These are phyloP conservation scores for Oryza rufipogon DNA, from an alignment of 176 grass and related monocot genomes.

Conservation along the genomic window DNA sequence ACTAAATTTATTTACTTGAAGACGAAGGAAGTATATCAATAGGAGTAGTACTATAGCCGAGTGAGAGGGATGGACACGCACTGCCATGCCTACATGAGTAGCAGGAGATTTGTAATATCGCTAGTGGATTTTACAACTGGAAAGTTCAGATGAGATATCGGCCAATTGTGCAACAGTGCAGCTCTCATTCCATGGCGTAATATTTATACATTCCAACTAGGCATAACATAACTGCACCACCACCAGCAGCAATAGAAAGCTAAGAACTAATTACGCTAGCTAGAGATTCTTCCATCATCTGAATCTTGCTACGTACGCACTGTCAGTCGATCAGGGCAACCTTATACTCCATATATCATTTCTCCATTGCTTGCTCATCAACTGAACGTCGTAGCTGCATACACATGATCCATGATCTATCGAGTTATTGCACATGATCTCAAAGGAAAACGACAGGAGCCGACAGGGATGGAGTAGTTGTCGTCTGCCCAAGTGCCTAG, in stretches of 20 bases:
- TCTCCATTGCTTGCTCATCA: neutral
- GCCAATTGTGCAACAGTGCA: neutral
- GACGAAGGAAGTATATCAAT: no score
- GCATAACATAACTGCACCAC: conserved; percentile 10
- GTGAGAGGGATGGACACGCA: neutral
- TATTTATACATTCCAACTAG: neutral
- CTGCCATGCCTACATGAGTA: neutral
- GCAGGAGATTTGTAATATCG: neutral
- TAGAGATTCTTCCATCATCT: neutral
- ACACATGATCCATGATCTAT: neutral
- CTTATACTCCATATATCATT: neutral
- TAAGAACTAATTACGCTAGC: neutral
- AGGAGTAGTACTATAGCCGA: neutral
- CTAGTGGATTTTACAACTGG: conserved; percentile 30
- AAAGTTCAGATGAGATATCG: conserved; percentile 7
- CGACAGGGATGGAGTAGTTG: neutral
- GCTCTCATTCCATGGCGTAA: neutral
- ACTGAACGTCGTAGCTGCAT: neutral
- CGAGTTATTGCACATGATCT: neutral
- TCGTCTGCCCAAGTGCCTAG: neutral
- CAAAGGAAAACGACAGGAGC: neutral
- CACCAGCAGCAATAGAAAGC: neutral
- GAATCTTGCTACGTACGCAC: neutral
- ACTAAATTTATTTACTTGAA: no score
- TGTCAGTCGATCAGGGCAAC: neutral